These are phyloP conservation scores for Lichina pygmaea DNA, from an alignment of 495 filamentous ascomycete genomes.

Conservation along the genomic window DNA sequence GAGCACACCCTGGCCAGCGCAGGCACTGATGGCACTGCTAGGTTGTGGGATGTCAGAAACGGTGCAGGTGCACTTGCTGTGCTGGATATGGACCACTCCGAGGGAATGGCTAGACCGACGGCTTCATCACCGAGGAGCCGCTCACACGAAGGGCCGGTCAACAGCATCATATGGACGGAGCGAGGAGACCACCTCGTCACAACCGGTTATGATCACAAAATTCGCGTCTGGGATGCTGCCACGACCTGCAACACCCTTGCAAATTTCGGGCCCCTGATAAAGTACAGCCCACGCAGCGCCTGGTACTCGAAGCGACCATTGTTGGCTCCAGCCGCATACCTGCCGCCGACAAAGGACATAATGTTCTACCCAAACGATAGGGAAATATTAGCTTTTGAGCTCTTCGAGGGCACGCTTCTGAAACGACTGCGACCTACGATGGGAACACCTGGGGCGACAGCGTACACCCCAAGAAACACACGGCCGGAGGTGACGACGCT, in stretches of 20 bases:
- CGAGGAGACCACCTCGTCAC: slow-evolving; percentile 49
- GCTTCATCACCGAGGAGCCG: slow-evolving; percentile 15
- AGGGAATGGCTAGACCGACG: slow-evolving; percentile 25
- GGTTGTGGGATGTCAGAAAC: slow-evolving; percentile 64
- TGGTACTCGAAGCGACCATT: slow-evolving; percentile 25
- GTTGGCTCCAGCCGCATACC: slow-evolving; percentile 25
- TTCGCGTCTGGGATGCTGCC: slow-evolving; percentile 59
- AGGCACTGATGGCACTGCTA: slow-evolving; percentile 47
- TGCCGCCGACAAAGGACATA: slow-evolving; percentile 24
- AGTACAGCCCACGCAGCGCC: slow-evolving; percentile 33
- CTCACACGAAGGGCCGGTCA: slow-evolving; percentile 55
- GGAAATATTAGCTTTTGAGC: slow-evolving; percentile 50
- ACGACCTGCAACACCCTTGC: slow-evolving; percentile 62
- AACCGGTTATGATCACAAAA: slow-evolving; percentile 50
- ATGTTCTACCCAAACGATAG: slow-evolving; percentile 53
- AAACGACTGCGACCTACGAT: slow-evolving; percentile 28
- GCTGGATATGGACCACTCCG: slow-evolving; percentile 58
- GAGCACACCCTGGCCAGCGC: slow-evolving; percentile 60
- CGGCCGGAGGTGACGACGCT: slow-evolving; percentile 26
- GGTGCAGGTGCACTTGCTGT: slow-evolving; percentile 37
- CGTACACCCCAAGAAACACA: too few species aligned
- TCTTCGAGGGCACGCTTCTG: slow-evolving; percentile 45
- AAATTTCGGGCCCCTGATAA: slow-evolving; percentile 55
- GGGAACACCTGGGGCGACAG: too few species aligned
- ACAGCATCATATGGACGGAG: slow-evolving; percentile 61